Evolutionary conservation across 2,329 filamentous ascomycete species (phyloP).

Genomic region (Aspergillus tamarii): DNA sequence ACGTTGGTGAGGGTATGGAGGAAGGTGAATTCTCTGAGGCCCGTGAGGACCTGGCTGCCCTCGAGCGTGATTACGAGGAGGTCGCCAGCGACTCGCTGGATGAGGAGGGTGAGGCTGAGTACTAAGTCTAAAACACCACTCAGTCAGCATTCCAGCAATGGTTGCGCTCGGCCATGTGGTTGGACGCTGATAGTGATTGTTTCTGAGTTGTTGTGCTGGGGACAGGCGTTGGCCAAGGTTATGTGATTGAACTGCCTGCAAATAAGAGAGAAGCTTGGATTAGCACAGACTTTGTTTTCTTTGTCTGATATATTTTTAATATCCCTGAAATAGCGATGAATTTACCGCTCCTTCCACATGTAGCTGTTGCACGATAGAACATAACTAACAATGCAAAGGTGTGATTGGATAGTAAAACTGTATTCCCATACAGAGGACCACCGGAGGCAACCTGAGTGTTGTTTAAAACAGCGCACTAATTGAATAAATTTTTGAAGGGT

Average conservation of each 20-base stretch:
- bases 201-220: constrained; percentile 28
- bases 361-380: constrained; percentile 13
- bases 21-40: constrained; percentile 99
- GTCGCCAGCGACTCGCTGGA: constrained; percentile 93
- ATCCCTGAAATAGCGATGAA: constrained; percentile 43
- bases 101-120: constrained; percentile 86
- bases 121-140: constrained; percentile 59
- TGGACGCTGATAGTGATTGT: constrained; percentile 25
- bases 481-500: background rate
- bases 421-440: background rate
- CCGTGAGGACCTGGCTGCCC: constrained; percentile 94
- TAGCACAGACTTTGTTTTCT: constrained; percentile 41
- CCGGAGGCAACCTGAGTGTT: background rate
- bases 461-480: background rate
- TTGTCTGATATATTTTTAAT: constrained; percentile 46
- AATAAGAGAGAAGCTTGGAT: constrained; percentile 43
- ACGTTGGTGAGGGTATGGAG: constrained; percentile 99
- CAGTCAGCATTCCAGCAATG: constrained; percentile 15
- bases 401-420: background rate
- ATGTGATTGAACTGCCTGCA: constrained; percentile 34
- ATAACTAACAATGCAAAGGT: constrained; percentile 20
- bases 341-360: constrained; percentile 37
- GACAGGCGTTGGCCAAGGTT: constrained; percentile 26
- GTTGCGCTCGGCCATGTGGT: constrained; percentile 7
- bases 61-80: constrained; percentile 99